These are phyloP conservation scores for Aspergillus sp. DNA, from an alignment of 2,329 filamentous ascomycete species.

Conservation along the genomic window DNA sequence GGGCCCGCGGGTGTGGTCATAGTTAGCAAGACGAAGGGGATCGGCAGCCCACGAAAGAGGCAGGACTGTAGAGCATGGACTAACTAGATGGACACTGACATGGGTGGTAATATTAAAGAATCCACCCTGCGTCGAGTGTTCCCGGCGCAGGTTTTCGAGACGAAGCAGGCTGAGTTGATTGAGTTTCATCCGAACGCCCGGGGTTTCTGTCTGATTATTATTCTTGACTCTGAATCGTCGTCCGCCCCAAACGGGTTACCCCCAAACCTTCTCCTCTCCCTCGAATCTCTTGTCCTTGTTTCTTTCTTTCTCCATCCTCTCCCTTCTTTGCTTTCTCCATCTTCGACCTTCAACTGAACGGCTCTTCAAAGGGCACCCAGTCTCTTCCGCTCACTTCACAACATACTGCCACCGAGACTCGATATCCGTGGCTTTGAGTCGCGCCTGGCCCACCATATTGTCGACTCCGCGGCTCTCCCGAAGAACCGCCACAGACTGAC, in stretches of 20 bases:
- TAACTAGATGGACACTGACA: background rate
- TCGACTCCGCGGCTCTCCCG: background rate
- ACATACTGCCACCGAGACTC: background rate
- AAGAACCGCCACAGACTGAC: background rate
- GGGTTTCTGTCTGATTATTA: background rate
- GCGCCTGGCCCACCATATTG: background rate
- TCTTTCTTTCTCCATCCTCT: background rate
- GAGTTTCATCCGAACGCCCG: background rate
- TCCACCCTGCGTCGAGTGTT: background rate
- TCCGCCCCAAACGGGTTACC: constrained; percentile 12
- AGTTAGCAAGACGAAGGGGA: background rate
- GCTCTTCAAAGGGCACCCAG: background rate
- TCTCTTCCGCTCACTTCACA: background rate
- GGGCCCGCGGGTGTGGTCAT: background rate
- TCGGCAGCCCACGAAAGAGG: background rate
- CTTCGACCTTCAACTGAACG: constrained; percentile 6
- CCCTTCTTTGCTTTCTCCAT: constrained; percentile 6
- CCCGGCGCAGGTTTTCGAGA: background rate
- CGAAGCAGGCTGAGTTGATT: background rate
- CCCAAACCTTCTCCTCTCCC: constrained; percentile 10
- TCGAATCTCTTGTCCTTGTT: constrained; percentile 1
- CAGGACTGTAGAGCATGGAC: background rate
- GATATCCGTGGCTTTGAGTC: background rate
- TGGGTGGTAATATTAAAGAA: background rate
- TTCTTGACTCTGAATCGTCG: constrained; percentile 5